Evolutionary conservation across 1,284 basidiomycete genomes (phyloP), one percentile per base, ranked within the genome.

Genomic region (Trametes hirsuta): DNA sequence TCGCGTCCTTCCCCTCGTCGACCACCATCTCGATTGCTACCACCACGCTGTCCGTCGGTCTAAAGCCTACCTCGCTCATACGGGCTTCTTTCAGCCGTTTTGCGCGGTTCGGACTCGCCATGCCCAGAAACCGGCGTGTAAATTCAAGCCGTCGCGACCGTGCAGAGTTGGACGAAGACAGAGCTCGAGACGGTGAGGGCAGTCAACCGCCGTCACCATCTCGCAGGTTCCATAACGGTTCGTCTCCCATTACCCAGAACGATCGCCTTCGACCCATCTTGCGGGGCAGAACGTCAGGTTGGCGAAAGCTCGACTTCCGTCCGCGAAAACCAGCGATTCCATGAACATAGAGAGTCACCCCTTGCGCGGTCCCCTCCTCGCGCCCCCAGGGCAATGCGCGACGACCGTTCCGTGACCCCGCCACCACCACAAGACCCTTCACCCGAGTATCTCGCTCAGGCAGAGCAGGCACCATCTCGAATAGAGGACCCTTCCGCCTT

Each of bases 401-500:
- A 53, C 24, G 49, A 49, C 41, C 64, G 64, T 22, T 54, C 66
- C 3, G 66, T 67, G 6, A 70, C 71, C 1, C 71, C 70, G 6
- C 69, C 68, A 8, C 69, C 67, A 2, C 59, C 65, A 1, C 59
- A 51, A 6, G 40, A 55, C 14, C 75, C 76, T 2, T 72, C 75
- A 1, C 65, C 69, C 2, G 58, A 47, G 14, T 77, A 77, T 55
- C 62, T 76, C 54, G 58, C 65, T 3, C 51, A 72, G 22, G 53
- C 74, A 12, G 41, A 61, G 11, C 57, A 62, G 24, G 45, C 68
- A 1, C 72, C 75, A 6, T 46, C 59, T 14, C 58, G 64, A 0
- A 60, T 83, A 35, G 42, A 66, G 0, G 72, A 78, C 25, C 74
- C 80, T 2, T 44, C 74, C 0, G 61, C 66, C 1, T 69, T 75